A percentile compares a stretch with the other conserved stretches of the same genome.
Evolutionary conservation across 1,284 basidiomycete species (phyloP).

Genomic region (Anthracocystis panici-leucophaei): DNA sequence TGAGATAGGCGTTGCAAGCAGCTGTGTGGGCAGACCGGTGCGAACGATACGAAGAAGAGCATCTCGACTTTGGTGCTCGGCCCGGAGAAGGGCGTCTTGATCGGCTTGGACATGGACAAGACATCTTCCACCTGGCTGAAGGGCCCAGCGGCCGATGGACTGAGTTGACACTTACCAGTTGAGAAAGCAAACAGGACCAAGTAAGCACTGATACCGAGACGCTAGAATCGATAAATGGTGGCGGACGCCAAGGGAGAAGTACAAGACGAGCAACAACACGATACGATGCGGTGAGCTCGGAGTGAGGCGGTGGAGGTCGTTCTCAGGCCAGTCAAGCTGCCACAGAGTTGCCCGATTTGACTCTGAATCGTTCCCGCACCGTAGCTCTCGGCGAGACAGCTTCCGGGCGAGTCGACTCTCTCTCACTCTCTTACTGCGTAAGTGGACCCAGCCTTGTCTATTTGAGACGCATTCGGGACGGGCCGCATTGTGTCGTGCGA

Average conservation of each 20-base stretch:
- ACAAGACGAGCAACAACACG: too few species aligned
- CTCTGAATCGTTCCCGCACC: not conserved
- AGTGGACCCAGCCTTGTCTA: too few species aligned
- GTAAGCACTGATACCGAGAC: not conserved
- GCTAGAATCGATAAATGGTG: not conserved
- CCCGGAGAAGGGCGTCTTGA: not conserved
- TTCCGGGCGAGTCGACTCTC: not conserved
- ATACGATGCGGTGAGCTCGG: not conserved
- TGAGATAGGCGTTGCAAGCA: not conserved
- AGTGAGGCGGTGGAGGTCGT: conserved; percentile 3
- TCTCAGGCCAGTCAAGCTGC: not conserved
- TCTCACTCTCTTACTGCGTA: too few species aligned
- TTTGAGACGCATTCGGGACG: too few species aligned
- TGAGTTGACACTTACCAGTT: not conserved
- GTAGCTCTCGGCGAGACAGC: conserved; percentile 2
- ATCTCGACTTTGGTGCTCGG: not conserved
- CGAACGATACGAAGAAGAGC: not conserved
- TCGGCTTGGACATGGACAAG: not conserved
- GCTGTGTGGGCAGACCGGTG: not conserved
- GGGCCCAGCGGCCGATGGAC: not conserved
- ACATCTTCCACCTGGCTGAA: not conserved
- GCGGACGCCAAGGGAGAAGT: not conserved
- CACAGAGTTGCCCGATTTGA: too few species aligned
- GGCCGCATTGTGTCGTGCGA: conserved; percentile 2
- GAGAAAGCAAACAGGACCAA: too few species aligned